phyloP scores from a whole-genome alignment of 805 yeast species.

The Kodamaea laetipori region DNA sequence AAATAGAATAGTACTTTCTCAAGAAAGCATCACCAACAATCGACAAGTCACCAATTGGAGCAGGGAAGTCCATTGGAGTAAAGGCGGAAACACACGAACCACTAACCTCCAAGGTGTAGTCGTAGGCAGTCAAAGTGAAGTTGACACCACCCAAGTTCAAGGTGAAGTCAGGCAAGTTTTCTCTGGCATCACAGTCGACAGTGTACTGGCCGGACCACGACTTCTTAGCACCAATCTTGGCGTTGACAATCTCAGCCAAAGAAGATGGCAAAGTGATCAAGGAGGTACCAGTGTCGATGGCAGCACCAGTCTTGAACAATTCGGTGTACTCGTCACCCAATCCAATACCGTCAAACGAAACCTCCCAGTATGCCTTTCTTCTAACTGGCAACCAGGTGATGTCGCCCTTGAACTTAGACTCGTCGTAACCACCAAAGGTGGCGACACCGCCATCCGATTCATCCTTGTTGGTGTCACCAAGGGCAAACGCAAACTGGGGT shows the following conservation, averaged over 20 bases:
- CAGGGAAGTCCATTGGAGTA: slow-evolving; percentile 97
- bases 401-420: slow-evolving; percentile 73
- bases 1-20: slow-evolving; percentile 91
- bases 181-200: slow-evolving; percentile 86
- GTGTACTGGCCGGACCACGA: slow-evolving; percentile 98
- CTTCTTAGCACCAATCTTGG: slow-evolving; percentile 96
- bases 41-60: slow-evolving; percentile 94
- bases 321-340: slow-evolving; percentile 91
- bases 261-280: slow-evolving; percentile 93
- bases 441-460: slow-evolving; percentile 83
- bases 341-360: slow-evolving; percentile 84
- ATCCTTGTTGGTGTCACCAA: slow-evolving; percentile 73
- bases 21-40: slow-evolving; percentile 97
- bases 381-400: slow-evolving; percentile 96
- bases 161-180: slow-evolving; percentile 84
- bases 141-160: slow-evolving; percentile 87
- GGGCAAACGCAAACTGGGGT: slow-evolving; percentile 84
- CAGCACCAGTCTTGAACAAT: slow-evolving; percentile 86
- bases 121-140: slow-evolving; percentile 86
- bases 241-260: slow-evolving; percentile 90
- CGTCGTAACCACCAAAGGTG: slow-evolving; percentile 93
- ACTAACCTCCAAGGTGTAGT: slow-evolving; percentile 90
- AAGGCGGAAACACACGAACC: slow-evolving; percentile 96
- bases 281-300: slow-evolving; percentile 98
- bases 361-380: slow-evolving; percentile 99